Percentiles rank a stretch among this genome's conserved stretches.
phyloP scores from a whole-genome alignment of 2,329 filamentous ascomycete genomes.

The Chaetomiaceae sp. region DNA sequence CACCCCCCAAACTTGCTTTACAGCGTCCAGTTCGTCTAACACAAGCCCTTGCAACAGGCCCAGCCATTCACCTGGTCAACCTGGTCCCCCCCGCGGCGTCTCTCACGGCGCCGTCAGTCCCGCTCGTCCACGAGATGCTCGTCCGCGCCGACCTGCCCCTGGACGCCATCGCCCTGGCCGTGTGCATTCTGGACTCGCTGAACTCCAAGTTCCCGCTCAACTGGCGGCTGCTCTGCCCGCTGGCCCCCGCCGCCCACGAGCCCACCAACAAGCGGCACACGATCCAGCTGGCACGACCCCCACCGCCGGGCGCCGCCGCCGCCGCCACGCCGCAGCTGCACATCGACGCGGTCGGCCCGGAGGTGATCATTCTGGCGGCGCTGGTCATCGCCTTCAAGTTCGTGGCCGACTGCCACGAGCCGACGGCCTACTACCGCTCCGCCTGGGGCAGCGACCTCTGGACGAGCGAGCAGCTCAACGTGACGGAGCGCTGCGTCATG shows the following conservation, averaged over 20 bases:
- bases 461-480: conserved; percentile 57
- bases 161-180: conserved; percentile 57
- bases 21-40: conserved; percentile 31
- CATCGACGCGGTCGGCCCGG: conserved; percentile 56
- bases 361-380: conserved; percentile 57
- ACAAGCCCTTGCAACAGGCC: conserved; percentile 38
- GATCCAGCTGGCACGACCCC: too few species aligned
- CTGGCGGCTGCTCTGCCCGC: conserved; percentile 56
- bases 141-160: conserved; percentile 51
- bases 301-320: too few species aligned
- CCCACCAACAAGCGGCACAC: conserved; percentile 25
- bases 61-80: conserved; percentile 60
- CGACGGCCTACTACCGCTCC: conserved; percentile 46
- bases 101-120: conserved; percentile 50
- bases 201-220: conserved; percentile 55
- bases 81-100: conserved; percentile 59
- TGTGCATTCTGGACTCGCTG: conserved; percentile 61
- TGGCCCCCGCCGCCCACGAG: conserved; percentile 32
- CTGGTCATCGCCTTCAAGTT: conserved; percentile 62
- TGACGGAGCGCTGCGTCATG: conserved; percentile 58
- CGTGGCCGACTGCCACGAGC: conserved; percentile 51
- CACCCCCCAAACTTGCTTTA: not conserved
- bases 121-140: conserved; percentile 55
- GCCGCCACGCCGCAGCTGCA: conserved; percentile 35
- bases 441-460: conserved; percentile 51